These are phyloP conservation scores for Pyropia haitanensis DNA, from an alignment of 23 red algal species.

Conservation along the genomic window DNA sequence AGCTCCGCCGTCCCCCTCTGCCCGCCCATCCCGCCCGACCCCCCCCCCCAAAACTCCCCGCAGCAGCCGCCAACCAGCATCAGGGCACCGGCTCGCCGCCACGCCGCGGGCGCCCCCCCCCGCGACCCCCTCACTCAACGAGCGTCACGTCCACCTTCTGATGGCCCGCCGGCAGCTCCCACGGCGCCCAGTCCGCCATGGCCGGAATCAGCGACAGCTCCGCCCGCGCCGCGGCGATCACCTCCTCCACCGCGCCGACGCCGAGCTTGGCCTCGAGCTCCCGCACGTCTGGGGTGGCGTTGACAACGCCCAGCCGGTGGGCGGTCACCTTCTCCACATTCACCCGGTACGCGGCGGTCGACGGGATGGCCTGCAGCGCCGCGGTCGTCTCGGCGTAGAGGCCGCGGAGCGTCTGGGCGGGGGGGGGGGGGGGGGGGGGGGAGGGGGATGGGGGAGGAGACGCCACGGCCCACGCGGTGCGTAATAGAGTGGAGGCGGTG, in stretches of 20 bases:
- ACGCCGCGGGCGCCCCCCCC: not conserved
- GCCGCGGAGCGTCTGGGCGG: constrained; percentile 17
- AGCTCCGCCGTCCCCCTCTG: too few species aligned
- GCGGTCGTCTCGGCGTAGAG: constrained; percentile 55
- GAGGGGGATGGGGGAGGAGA: too few species aligned
- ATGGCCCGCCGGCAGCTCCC: constrained; percentile 39
- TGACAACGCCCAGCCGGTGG: constrained; percentile 47
- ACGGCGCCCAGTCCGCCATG: constrained; percentile 62
- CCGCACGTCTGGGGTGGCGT: constrained; percentile 33
- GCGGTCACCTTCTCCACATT: constrained; percentile 80
- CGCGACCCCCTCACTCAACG: constrained; percentile 29
- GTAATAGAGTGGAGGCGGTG: too few species aligned
- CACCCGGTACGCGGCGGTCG: constrained; percentile 46
- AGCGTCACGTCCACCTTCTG: constrained; percentile 47
- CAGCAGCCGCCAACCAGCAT: too few species aligned
- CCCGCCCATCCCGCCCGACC: too few species aligned
- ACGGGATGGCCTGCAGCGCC: constrained; percentile 51
- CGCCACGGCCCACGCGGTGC: too few species aligned
- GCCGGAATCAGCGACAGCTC: constrained; percentile 69
- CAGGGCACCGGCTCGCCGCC: too few species aligned
- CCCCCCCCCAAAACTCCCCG: too few species aligned
- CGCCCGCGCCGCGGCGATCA: constrained; percentile 61
- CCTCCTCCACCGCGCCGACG: constrained; percentile 44
- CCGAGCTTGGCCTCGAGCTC: constrained; percentile 57
- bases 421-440: not conserved